phyloP scores from a whole-genome alignment of 345 rosid genomes.

The Gossypioides kirkii region DNA sequence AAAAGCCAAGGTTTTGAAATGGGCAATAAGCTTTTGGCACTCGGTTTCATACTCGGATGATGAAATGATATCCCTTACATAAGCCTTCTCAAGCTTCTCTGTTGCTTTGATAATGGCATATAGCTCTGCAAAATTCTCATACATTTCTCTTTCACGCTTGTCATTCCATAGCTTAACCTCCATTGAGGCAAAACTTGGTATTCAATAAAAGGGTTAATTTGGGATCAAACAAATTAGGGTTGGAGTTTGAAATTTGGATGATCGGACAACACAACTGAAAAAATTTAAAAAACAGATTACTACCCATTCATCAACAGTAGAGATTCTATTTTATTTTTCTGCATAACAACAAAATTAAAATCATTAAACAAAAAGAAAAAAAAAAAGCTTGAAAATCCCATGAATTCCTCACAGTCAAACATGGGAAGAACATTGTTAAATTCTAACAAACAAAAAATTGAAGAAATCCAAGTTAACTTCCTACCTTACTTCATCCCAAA shows the following conservation, averaged over 20 bases:
- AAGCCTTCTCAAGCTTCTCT: slow-evolving; percentile 94
- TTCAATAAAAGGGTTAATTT: not conserved
- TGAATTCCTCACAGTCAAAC: not conserved
- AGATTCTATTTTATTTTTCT: not conserved
- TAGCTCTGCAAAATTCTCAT: slow-evolving; percentile 91
- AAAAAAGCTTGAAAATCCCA: too few relatives aligned
- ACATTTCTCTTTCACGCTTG: slow-evolving; percentile 97
- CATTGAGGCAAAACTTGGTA: slow-evolving; percentile 33
- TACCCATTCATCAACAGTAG: not conserved
- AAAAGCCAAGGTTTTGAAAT: slow-evolving; percentile 79
- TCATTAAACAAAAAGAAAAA: not conserved
- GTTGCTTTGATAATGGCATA: slow-evolving; percentile 93
- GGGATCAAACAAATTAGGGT: not conserved
- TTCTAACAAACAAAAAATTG: not conserved
- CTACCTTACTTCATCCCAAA: slow-evolving; percentile 2
- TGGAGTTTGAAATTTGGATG: slow-evolving; percentile 12
- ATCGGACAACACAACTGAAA: slow-evolving; percentile 74
- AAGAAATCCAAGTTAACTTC: not conserved
- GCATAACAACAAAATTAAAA: not conserved
- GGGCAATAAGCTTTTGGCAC: slow-evolving; percentile 88
- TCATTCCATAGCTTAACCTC: slow-evolving; percentile 95
- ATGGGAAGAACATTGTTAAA: not conserved
- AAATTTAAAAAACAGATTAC: not conserved
- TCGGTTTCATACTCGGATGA: slow-evolving; percentile 78
- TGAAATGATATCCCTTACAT: slow-evolving; percentile 69